Conservation (phyloP, 768 basidiomycete species). For the Agrocybe pediades region DNA sequence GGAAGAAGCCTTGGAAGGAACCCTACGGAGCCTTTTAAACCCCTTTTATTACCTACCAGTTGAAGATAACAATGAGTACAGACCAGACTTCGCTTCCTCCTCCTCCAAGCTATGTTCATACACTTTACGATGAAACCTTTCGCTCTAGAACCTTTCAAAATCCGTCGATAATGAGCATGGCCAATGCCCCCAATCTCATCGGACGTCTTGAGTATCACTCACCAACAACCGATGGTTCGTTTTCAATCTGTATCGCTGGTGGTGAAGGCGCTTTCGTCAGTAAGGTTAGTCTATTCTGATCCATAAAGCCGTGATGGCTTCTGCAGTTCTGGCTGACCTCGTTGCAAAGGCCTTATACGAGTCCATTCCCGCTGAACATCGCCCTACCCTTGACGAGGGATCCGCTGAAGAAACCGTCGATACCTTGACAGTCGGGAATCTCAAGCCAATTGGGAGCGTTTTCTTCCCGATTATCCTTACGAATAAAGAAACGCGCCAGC, state of each 20-base stretch:
- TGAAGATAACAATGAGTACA: no score
- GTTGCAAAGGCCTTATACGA: background rate
- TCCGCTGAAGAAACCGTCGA: background rate
- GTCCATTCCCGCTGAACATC: slow-evolving; percentile 2
- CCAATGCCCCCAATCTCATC: background rate
- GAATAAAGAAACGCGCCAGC: background rate
- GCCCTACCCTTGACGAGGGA: background rate
- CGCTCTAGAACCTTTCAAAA: background rate
- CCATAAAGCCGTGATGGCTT: background rate
- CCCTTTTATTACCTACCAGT: no score
- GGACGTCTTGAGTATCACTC: slow-evolving; percentile 3
- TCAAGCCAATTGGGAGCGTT: background rate
- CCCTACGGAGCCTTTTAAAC: no score
- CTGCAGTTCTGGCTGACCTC: background rate
- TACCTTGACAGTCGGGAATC: background rate
- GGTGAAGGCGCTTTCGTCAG: slow-evolving; percentile 1
- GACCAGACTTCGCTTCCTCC: background rate
- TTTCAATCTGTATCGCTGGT: slow-evolving; percentile 1
- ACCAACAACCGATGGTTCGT: slow-evolving; percentile 2
- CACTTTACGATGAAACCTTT: slow-evolving; percentile 3
- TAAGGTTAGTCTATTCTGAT: background rate
- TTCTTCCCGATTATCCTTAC: background rate
- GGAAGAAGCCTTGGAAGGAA: no score
- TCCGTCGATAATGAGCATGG: background rate
- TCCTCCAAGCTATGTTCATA: background rate